Evolutionary conservation across 2,329 filamentous ascomycete genomes (phyloP).

Genomic region (Salinomyces thailandicus): DNA sequence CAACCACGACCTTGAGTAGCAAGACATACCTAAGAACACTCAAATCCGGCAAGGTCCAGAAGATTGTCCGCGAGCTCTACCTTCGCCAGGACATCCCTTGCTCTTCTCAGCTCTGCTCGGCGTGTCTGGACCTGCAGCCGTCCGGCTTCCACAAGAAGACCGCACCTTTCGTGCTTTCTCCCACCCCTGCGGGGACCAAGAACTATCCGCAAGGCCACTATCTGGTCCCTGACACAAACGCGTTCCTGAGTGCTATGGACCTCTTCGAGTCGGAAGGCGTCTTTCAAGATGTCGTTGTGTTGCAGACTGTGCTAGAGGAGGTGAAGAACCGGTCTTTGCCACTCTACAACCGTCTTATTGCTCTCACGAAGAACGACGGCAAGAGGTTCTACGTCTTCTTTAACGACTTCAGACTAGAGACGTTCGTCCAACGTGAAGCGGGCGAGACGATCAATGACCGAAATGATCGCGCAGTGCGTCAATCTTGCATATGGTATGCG

Average conservation of each 20-base stretch:
- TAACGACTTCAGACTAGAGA: conserved; percentile 94
- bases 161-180: conserved; percentile 76
- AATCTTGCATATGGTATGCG: conserved; percentile 80
- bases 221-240: conserved; percentile 91
- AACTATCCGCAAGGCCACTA: conserved; percentile 82
- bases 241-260: conserved; percentile 90
- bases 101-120: conserved; percentile 76
- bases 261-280: conserved; percentile 84
- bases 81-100: conserved; percentile 94
- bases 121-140: conserved; percentile 62
- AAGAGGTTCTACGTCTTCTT: conserved; percentile 99
- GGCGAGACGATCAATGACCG: conserved; percentile 91
- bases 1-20: conserved; percentile 65
- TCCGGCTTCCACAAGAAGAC: conserved; percentile 69
- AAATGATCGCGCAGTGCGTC: conserved; percentile 84
- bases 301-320: conserved; percentile 95
- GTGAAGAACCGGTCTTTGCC: conserved; percentile 87
- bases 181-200: conserved; percentile 74
- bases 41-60: conserved; percentile 93
- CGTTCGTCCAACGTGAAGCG: conserved; percentile 61
- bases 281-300: conserved; percentile 92
- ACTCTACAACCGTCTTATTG: conserved; percentile 85
- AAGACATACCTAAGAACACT: conserved; percentile 94
- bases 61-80: conserved; percentile 95
- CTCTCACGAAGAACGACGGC: conserved; percentile 85